Evolutionary conservation across 1,284 basidiomycete species (phyloP), one percentile per base, ranked within the genome.

Genomic region (Inonotus hispidus): DNA sequence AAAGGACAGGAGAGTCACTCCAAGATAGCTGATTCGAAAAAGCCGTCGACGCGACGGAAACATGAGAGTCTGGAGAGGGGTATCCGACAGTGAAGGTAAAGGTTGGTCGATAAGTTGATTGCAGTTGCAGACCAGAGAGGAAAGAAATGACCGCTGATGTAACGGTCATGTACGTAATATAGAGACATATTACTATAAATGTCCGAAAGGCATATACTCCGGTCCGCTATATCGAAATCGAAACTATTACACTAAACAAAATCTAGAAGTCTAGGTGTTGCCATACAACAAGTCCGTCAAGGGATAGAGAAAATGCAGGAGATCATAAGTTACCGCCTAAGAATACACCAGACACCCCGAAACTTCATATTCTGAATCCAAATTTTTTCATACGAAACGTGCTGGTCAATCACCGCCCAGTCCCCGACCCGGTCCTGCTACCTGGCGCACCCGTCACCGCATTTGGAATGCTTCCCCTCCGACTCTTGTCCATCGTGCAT

Each of bases 401-500:
- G 32, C 19, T 6, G 29, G 3, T 19, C 19, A 49, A 61, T 56
- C 53, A 61, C 59, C 53, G 53, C 59, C 35, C 59, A 27, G 45
- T 23, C 25, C 32, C 54, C 59, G 47, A 50, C 21, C 35, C 53
- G n/a, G 27, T 21, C 37, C 47, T 53, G 35, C 43, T 52, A 41
- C 32, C 59, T 27, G 58, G 45, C 11, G 35, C 32, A 21, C 27
- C 38, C 27, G n/a, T 41, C 19, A 25, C 54, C 25, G 52, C n/a
- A 54, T 60, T 54, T 6, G 62, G 58, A 11, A 56, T 39, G 47
- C 54, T 63, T 53, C 62, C 62, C 45, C 62, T 43, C 29, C 62
- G 45, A 47, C 62, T 63, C 58, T 63, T 63, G 49, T 63, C 62
- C 53, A 63, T 56, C 21, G 62, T 63, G 49, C 62, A 63, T 21